Conservation (phyloP, 306 rosid species). For the Inga oerstediana region DNA sequence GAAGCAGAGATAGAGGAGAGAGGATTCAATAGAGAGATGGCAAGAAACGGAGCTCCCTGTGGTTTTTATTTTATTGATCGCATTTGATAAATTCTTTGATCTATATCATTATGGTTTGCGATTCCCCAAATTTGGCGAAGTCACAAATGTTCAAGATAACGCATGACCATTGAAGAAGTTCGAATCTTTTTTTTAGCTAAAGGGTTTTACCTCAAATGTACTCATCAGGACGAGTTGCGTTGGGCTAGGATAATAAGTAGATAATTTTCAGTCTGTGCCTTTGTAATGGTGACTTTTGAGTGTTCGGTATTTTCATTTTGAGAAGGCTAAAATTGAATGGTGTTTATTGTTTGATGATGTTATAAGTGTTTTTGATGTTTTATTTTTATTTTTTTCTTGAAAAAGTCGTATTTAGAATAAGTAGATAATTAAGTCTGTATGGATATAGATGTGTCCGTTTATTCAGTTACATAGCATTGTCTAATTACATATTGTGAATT, state of each 20-base stretch:
- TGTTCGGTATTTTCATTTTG: background rate
- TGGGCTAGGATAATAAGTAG: background rate
- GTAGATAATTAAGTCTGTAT: background rate
- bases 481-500: background rate
- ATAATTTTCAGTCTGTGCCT: background rate
- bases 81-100: background rate
- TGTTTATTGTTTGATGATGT: background rate
- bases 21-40: background rate
- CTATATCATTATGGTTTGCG: background rate
- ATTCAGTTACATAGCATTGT: background rate
- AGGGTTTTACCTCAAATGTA: background rate
- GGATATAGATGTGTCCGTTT: background rate
- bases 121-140: background rate
- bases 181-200: background rate
- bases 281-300: background rate
- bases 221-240: background rate
- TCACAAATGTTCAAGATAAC: background rate
- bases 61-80: background rate
- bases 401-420: background rate
- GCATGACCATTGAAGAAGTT: background rate
- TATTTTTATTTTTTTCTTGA: background rate
- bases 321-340: background rate
- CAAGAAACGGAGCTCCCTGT: background rate
- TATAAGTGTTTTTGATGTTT: background rate
- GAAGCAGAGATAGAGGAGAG: background rate